These are phyloP conservation scores for Aspergillus asperescens DNA, from an alignment of 495 filamentous ascomycete genomes.

Conservation along the genomic window DNA sequence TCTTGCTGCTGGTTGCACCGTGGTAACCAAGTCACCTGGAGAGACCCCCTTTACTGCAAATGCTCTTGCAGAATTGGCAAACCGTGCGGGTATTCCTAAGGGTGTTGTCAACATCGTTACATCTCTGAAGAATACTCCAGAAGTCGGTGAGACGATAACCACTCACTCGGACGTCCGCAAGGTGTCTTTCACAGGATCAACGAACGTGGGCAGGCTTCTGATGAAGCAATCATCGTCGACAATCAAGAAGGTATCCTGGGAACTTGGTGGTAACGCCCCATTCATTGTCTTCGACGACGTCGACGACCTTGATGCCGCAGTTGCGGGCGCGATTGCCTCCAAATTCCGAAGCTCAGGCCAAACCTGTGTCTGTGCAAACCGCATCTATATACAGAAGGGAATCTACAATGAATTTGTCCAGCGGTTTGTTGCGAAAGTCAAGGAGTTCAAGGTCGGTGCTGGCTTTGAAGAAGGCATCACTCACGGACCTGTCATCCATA, in stretches of 20 bases:
- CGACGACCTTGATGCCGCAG: constrained; percentile 71
- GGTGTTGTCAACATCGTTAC: constrained; percentile 84
- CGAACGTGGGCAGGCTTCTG: constrained; percentile 77
- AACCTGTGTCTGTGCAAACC: constrained; percentile 87
- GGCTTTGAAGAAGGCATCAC: constrained; percentile 67
- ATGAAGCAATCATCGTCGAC: constrained; percentile 78
- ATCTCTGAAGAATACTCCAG: constrained; percentile 62
- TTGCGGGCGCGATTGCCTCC: constrained; percentile 65
- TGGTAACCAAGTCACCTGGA: constrained; percentile 76
- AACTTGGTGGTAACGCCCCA: constrained; percentile 85
- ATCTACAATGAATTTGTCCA: constrained; percentile 72
- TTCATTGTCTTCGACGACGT: constrained; percentile 90
- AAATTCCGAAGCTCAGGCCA: constrained; percentile 89
- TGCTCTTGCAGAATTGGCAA: constrained; percentile 75
- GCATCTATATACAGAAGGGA: constrained; percentile 74
- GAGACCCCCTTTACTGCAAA: constrained; percentile 84
- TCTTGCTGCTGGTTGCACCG: constrained; percentile 76
- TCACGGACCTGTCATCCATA: constrained; percentile 80
- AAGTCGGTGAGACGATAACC: constrained; percentile 68
- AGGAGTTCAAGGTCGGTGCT: constrained; percentile 68
- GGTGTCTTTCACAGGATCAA: constrained; percentile 86
- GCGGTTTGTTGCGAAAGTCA: constrained; percentile 69
- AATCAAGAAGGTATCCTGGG: constrained; percentile 81
- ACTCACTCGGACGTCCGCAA: constrained; percentile 68
- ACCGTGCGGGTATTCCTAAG: constrained; percentile 76